A percentile compares a stretch with the other conserved stretches of the same genome.
These are phyloP conservation scores for Solanum megistacrolobum DNA, from an alignment of 257 asterid species.

Conservation along the genomic window DNA sequence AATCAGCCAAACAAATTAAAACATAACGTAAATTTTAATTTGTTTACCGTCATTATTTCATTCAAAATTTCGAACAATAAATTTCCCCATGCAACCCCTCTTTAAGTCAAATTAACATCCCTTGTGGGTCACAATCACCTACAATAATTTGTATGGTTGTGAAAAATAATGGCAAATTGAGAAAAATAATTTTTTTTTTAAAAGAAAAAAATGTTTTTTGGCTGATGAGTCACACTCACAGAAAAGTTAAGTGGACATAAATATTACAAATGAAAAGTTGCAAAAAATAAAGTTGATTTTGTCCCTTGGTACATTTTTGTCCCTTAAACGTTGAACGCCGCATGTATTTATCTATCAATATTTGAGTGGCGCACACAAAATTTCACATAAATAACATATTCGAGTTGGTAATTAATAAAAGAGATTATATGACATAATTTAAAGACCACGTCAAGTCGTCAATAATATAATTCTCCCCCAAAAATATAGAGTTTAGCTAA, in stretches of 20 bases:
- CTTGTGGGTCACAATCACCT: not conserved
- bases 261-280: not conserved
- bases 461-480: not conserved
- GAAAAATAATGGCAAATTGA: not conserved
- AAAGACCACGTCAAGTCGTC: not conserved
- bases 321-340: too few relatives aligned
- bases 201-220: not conserved
- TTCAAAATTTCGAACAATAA: not conserved
- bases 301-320: too few relatives aligned
- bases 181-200: not conserved
- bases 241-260: not conserved
- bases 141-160: not conserved
- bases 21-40: not conserved
- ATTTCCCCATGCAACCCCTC: not conserved
- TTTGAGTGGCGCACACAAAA: not conserved
- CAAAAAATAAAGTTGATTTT: too few relatives aligned
- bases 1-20: not conserved
- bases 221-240: not conserved
- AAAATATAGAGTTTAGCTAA: not conserved
- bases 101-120: not conserved
- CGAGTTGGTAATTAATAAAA: not conserved
- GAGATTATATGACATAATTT: not conserved
- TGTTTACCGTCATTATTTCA: not conserved
- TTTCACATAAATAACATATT: not conserved
- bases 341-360: not conserved